Conservation (phyloP, 2,329 filamentous ascomycete species). For the Penicillium olsonii region DNA sequence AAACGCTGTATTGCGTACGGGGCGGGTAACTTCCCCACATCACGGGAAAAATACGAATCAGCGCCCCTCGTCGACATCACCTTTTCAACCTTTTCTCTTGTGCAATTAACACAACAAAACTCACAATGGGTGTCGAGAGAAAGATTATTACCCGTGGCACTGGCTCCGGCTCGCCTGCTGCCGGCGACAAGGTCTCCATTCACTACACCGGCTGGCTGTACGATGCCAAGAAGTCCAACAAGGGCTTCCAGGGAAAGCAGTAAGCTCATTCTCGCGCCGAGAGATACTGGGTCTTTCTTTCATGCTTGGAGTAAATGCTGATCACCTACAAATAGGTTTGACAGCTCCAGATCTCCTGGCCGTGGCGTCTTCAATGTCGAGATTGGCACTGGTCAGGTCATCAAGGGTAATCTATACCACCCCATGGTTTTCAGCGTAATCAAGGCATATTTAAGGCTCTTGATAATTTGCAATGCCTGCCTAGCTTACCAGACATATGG, state of each 20-base stretch:
- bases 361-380: slow-evolving; percentile 72
- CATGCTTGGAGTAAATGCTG: not conserved
- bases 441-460: not conserved
- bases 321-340: slow-evolving; percentile 64
- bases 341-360: slow-evolving; percentile 68
- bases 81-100: slow-evolving; percentile 1
- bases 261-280: slow-evolving; percentile 45
- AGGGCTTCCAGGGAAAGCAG: slow-evolving; percentile 68
- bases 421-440: not conserved
- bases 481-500: too few relatives aligned
- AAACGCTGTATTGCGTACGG: not conserved
- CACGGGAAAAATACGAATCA: slow-evolving; percentile 17
- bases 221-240: slow-evolving; percentile 61
- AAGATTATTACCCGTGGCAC: slow-evolving; percentile 52
- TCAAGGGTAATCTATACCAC: slow-evolving; percentile 66
- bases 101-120: not conserved
- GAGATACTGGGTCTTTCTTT: not conserved
- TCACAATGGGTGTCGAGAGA: slow-evolving; percentile 23
- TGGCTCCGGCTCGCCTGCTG: slow-evolving; percentile 58
- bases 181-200: slow-evolving; percentile 76
- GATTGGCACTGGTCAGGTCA: slow-evolving; percentile 82
- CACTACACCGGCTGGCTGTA: slow-evolving; percentile 88
- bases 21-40: slow-evolving; percentile 11
- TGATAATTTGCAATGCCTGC: not conserved
- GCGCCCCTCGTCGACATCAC: slow-evolving; percentile 11